phyloP scores from a whole-genome alignment of 805 yeast species.

The Schizosaccharomyces cryophilus region DNA sequence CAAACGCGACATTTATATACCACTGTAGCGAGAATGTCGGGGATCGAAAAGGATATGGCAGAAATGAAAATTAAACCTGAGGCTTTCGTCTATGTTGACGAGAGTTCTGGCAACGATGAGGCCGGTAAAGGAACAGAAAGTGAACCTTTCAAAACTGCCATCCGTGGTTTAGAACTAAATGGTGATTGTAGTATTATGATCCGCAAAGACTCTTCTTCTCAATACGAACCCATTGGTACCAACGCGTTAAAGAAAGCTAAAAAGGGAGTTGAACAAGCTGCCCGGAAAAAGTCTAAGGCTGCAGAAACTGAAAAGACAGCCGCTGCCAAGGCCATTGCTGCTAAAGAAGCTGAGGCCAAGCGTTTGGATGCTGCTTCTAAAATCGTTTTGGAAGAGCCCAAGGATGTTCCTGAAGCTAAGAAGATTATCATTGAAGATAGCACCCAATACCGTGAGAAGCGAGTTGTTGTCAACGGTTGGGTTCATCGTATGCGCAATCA shows the following conservation, averaged over 20 bases:
- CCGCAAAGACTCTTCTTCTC: conserved; percentile 37
- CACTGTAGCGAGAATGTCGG: not conserved
- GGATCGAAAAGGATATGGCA: not conserved
- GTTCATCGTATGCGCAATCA: conserved; percentile 80
- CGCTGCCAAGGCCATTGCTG: conserved; percentile 26
- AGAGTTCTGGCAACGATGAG: conserved; percentile 42
- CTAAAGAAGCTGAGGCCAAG: conserved; percentile 45
- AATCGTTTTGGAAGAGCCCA: conserved; percentile 52
- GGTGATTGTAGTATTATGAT: conserved; percentile 19
- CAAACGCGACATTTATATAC: not conserved
- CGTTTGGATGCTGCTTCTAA: conserved; percentile 56
- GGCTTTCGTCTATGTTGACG: conserved; percentile 37
- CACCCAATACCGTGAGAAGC: conserved; percentile 30
- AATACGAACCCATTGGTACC: conserved; percentile 55
- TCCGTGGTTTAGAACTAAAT: conserved; percentile 40
- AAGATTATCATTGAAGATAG: conserved; percentile 39
- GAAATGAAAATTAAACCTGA: not conserved
- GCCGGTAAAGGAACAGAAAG: conserved; percentile 31
- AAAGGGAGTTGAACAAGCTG: conserved; percentile 80
- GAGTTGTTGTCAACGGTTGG: conserved; percentile 83
- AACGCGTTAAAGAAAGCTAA: conserved; percentile 88
- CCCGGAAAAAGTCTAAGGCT: conserved; percentile 52
- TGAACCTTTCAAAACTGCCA: conserved; percentile 58
- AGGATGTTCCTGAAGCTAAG: conserved; percentile 41
- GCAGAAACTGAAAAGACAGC: conserved; percentile 24